phyloP scores from a whole-genome alignment of 148 eudicot species.

The Suaeda aralocaspica region DNA sequence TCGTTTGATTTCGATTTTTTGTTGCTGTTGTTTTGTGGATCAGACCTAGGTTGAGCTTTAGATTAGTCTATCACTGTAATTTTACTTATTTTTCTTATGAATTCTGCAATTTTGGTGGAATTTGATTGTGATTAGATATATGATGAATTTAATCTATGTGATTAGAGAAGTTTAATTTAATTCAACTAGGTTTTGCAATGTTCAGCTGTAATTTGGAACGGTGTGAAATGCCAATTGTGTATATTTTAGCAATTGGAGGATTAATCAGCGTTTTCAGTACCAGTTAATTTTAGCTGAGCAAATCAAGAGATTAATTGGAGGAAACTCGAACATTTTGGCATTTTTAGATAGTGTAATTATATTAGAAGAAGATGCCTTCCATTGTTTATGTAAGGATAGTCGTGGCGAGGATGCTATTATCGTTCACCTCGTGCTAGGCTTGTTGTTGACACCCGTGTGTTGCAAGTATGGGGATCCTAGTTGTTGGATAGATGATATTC shows the following conservation, averaged over 20 bases:
- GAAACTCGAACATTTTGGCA: no score
- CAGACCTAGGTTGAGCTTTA: constrained; percentile 10
- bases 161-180: background rate
- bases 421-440: background rate
- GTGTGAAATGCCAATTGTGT: background rate
- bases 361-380: no score
- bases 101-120: background rate
- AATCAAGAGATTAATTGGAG: constrained; percentile 4
- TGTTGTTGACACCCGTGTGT: background rate
- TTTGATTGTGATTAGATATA: background rate
- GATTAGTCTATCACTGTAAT: background rate
- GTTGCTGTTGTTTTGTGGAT: constrained; percentile 11
- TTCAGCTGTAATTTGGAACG: background rate
- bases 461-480: background rate
- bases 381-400: no score
- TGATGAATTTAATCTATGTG: background rate
- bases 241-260: background rate
- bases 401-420: background rate
- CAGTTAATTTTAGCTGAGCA: background rate
- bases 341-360: no score
- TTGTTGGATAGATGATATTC: background rate
- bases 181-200: background rate
- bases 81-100: background rate
- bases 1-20: constrained; percentile 8
- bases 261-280: background rate